These are phyloP conservation scores for Pholiota microspora DNA, from an alignment of 768 basidiomycete species.

Conservation along the genomic window DNA sequence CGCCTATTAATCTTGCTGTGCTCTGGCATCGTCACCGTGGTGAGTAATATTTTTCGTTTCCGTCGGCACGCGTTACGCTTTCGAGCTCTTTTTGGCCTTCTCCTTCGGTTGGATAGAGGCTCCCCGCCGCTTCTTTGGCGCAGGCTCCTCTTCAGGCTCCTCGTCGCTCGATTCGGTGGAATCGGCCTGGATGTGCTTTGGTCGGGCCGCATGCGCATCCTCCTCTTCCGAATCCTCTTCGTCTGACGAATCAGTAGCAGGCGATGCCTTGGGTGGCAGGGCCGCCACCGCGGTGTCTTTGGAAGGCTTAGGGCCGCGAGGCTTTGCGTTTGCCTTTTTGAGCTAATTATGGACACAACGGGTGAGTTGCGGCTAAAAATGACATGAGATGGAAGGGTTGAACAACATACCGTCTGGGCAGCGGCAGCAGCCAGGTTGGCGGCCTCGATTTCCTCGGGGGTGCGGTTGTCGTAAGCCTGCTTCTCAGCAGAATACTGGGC, in stretches of 20 bases:
- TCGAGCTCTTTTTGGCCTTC: constrained; percentile 30
- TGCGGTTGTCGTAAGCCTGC: constrained; percentile 59
- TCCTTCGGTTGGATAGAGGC: constrained; percentile 21
- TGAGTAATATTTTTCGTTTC: constrained; percentile 1
- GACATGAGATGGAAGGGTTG: constrained; percentile 2
- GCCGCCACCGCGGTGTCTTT: constrained; percentile 18
- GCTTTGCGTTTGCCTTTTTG: constrained; percentile 31
- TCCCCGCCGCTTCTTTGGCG: constrained; percentile 29
- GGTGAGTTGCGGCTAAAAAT: constrained; percentile 7
- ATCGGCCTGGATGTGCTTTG: constrained; percentile 18
- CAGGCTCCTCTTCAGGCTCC: constrained; percentile 27
- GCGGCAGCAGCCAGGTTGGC: constrained; percentile 44
- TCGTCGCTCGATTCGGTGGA: constrained; percentile 28
- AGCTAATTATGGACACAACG: constrained; percentile 19
- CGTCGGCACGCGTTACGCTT: constrained; percentile 16
- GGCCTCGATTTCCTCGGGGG: constrained; percentile 46
- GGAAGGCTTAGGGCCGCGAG: constrained; percentile 21
- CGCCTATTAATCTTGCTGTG: not conserved
- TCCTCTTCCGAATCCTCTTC: constrained; percentile 35
- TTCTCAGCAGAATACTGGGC: constrained; percentile 62
- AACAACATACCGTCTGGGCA: constrained; percentile 29
- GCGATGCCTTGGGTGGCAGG: constrained; percentile 17
- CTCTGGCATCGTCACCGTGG: not conserved
- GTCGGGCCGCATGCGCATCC: not conserved
- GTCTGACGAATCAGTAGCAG: constrained; percentile 31